These are phyloP conservation scores for Torulaspora gathmanii DNA, from an alignment of 805 yeast genomes.

Conservation along the genomic window DNA sequence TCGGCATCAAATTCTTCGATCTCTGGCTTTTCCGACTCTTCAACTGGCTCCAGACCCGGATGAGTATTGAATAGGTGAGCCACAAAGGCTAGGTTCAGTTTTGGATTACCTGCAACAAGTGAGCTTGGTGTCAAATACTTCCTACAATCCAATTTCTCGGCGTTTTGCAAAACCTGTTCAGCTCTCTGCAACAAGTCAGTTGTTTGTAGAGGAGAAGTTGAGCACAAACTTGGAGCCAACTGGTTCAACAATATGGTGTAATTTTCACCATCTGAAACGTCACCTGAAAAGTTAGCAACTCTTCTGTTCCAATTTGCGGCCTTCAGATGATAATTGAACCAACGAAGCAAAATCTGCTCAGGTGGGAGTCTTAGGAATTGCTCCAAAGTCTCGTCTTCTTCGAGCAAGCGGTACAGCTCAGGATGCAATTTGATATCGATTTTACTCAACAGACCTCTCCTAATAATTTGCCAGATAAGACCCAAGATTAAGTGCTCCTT, in stretches of 20 bases:
- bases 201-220: conserved; percentile 76
- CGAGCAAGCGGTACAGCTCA: conserved; percentile 87
- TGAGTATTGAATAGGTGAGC: conserved; percentile 95
- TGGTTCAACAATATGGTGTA: conserved; percentile 87
- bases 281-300: conserved; percentile 80
- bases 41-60: conserved; percentile 95
- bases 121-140: conserved; percentile 93
- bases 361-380: conserved; percentile 96
- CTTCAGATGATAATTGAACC: conserved; percentile 95
- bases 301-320: conserved; percentile 87
- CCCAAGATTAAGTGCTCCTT: conserved; percentile 89
- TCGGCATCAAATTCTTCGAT: conserved; percentile 98
- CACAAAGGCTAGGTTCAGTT: conserved; percentile 92
- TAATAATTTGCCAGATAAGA: conserved; percentile 92
- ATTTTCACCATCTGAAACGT: conserved; percentile 91
- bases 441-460: conserved; percentile 90
- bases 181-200: conserved; percentile 74
- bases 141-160: conserved; percentile 87
- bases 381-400: conserved; percentile 95
- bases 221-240: conserved; percentile 77
- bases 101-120: conserved; percentile 92
- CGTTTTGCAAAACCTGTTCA: conserved; percentile 76
- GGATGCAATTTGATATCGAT: conserved; percentile 96
- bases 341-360: conserved; percentile 90
- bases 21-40: conserved; percentile 85